Percentiles rank a stretch among this genome's conserved stretches.
phyloP scores from a whole-genome alignment of 1,284 basidiomycete genomes.

The Earliella scabrosa region DNA sequence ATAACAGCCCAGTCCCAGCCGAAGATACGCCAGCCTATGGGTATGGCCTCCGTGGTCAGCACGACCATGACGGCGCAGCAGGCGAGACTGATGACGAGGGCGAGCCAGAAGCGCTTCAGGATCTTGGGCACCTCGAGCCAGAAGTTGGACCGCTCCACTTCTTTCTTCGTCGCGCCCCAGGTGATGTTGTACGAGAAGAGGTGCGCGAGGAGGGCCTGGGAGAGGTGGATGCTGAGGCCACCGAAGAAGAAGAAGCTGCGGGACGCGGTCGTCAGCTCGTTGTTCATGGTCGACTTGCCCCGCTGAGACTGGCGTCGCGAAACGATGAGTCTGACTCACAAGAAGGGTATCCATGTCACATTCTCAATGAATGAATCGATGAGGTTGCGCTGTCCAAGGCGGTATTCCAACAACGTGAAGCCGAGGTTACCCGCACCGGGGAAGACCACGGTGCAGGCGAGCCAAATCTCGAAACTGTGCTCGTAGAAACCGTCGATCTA shows the following conservation, averaged over 20 bases:
- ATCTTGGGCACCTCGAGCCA: constrained; percentile 88
- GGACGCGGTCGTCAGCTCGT: background rate
- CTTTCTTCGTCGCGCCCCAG: constrained; percentile 82
- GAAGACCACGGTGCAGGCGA: constrained; percentile 82
- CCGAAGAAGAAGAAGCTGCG: constrained; percentile 85
- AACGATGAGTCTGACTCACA: constrained; percentile 54
- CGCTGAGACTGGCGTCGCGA: no score
- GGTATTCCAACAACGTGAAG: constrained; percentile 76
- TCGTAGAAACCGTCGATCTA: constrained; percentile 65
- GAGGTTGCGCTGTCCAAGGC: constrained; percentile 68
- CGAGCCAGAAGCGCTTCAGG: constrained; percentile 72
- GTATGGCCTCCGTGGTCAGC: constrained; percentile 54
- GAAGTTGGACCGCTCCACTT: constrained; percentile 83
- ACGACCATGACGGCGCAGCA: constrained; percentile 56
- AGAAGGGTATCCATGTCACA: constrained; percentile 78
- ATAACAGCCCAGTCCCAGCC: constrained; percentile 70
- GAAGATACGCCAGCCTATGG: constrained; percentile 64
- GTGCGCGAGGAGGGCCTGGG: constrained; percentile 76
- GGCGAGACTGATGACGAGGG: constrained; percentile 58
- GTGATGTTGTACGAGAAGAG: constrained; percentile 84
- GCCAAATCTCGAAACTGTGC: constrained; percentile 76
- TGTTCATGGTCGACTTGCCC: no score
- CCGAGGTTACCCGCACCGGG: constrained; percentile 75
- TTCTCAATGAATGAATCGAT: constrained; percentile 64
- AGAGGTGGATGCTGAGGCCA: constrained; percentile 76